Evolutionary conservation across 2,329 filamentous ascomycete species (phyloP), one percentile per base, ranked within the genome.

Genomic region (Colletotrichum cereale): DNA sequence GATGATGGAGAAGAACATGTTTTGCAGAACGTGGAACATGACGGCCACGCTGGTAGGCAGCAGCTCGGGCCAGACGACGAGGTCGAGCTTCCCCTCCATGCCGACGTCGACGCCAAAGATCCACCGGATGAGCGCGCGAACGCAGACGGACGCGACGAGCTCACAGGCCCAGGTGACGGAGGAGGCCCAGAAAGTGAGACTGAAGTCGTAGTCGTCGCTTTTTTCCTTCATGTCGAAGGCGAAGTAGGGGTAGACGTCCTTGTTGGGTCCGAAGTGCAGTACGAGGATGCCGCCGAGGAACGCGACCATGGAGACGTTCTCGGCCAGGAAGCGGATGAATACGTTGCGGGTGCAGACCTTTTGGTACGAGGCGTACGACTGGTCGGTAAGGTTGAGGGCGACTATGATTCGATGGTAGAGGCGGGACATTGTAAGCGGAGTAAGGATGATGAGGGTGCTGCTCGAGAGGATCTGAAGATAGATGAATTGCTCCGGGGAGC

Each of bases 1-100:
- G 44, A 92, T 88, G 76, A 92, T 92, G 56, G 89, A 90, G 81
- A 92, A 92, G 67, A 92, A 80, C 90, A 92, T 92, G 78, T 92
- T 92, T 81, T 92, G 90, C 80, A 92, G 77, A 62, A 92, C 90
- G 76, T 92, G 90, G 78, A 92, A 82, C 82, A 89, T 89, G 29
- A 92, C 90, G 29, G 88, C 89, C 26, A 91, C 88, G 66, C 88
- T 88, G 3, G 90, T 91, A 24, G 90, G 90, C 76, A 92, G 80
- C 76, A 92, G 80, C 82, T 92, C 90, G 2, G 90, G 90, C 88
- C 90, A 92, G 66, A 89, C 87, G 8, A 86, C 87, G 74, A 92
- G 82, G 79, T 92, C 90, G 72, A 88, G 82, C 80, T 88, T 89
- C 34, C 89, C 90, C 81, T 92, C 90, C 50, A 88, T 82, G 24